phyloP scores from a whole-genome alignment of 345 rosid genomes.

The Xanthoceras sorbifolium region DNA sequence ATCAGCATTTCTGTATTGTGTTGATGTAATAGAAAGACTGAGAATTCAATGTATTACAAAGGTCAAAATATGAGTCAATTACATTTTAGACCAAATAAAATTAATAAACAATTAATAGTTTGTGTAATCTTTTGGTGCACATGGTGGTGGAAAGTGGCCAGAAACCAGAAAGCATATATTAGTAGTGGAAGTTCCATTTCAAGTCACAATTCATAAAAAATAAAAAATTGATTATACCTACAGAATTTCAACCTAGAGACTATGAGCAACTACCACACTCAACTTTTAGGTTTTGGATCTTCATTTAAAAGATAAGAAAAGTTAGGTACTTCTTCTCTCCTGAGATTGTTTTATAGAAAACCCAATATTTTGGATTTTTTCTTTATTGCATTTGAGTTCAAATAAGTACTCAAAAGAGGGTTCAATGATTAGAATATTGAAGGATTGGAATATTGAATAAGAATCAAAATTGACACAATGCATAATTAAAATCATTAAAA shows the following conservation, averaged over 20 bases:
- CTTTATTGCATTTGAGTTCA: background rate
- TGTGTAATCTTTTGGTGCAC: background rate
- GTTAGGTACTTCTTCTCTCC: background rate
- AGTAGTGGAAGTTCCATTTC: constrained; percentile 8
- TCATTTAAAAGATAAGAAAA: background rate
- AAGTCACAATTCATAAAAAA: background rate
- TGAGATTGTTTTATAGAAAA: background rate
- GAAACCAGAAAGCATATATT: background rate
- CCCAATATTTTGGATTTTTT: background rate
- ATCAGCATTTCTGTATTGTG: background rate
- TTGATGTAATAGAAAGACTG: background rate
- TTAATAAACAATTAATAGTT: too few species aligned
- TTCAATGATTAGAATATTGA: background rate
- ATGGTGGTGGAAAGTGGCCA: background rate
- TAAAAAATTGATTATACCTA: constrained; percentile 8
- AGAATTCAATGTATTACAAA: background rate
- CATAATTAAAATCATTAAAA: background rate
- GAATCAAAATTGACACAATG: background rate
- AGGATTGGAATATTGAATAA: too few species aligned
- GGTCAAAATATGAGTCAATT: background rate
- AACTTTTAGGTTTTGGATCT: background rate
- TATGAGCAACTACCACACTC: background rate
- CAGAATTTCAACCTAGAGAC: background rate
- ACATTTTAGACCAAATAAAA: background rate
- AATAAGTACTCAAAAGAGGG: background rate